Evolutionary conservation across 306 rosid species (phyloP).

Genomic region (Oemleria cerasiformis): DNA sequence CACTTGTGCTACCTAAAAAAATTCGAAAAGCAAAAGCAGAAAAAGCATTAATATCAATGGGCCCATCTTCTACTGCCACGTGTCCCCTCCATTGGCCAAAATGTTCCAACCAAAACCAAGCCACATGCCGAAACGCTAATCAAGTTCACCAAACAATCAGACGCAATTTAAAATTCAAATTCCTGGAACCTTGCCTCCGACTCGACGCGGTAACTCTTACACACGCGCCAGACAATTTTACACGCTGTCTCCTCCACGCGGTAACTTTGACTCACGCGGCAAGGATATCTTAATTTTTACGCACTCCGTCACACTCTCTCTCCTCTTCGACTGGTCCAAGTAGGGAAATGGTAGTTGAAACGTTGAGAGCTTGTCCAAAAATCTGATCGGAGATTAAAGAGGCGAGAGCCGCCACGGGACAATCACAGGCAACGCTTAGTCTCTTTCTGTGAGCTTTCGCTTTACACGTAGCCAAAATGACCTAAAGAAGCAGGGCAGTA

Average conservation of each 20-base stretch:
- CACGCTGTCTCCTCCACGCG: background rate
- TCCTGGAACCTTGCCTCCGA: too few species aligned
- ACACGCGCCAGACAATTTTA: background rate
- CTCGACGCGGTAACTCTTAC: too few species aligned
- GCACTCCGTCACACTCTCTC: background rate
- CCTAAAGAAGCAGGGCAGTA: background rate
- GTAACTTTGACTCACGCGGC: background rate
- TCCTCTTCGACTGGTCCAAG: background rate
- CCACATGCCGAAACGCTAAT: background rate
- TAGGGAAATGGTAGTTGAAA: too few species aligned
- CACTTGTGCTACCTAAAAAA: background rate
- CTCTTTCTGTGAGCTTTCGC: background rate
- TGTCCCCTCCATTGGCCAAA: background rate
- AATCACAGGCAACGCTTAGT: background rate
- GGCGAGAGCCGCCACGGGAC: background rate
- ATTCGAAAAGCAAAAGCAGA: too few species aligned
- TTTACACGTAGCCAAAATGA: background rate
- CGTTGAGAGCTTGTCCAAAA: background rate
- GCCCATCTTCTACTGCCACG: background rate
- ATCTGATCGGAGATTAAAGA: background rate
- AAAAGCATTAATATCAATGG: background rate
- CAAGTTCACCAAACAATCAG: background rate
- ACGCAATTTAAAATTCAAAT: background rate
- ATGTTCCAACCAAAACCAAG: background rate
- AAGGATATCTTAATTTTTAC: background rate